Base-by-base conservation (phyloP, 352 stramenopile genomes). In the Phytophthora kernoviae region DNA sequence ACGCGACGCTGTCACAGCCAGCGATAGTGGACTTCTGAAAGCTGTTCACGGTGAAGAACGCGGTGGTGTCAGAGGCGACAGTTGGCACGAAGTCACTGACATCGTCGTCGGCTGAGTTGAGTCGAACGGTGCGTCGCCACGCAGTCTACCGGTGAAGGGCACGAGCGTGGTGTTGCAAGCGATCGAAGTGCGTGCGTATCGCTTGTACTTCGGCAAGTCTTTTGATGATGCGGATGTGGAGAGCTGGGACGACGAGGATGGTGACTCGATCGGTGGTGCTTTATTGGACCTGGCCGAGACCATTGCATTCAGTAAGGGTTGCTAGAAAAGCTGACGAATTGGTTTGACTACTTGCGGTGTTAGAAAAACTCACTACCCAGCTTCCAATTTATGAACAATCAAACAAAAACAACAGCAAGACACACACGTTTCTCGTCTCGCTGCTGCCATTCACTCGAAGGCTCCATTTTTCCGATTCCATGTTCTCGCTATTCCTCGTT, bases 101-200 rank as follows among this genome's bases (percentile, higher is more conserved):
- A 52, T 65, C 83, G 58, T 58, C 85, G 17, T 56, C 67, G 4
- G 61, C 81, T 17, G 34, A 56, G 20, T 34, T 22, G 66, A 73
- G 5, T 5, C 48, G 43, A 64, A 78, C 33, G 63, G 49, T 30
- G 69, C 49, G 46, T 70, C 54, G 18, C 51, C 54, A 36, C 58
- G 30, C 17, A 76, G 80, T 22, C 56, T 87, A 36, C 66, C 79
- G 37, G 66, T 91, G 5, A 66, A 77, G 39, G 76, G 79, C 5
- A 87, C 74, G 37, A 73, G 65, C 34, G 74, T 97, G 43, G 75
- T 77, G 44, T 62, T 98, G 8, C 73, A 92, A 42, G 74, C 95
- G 17, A 96, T 98, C 70, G 93, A 98, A 52, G 96, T 99, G 45
- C 85, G 91, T 53, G 97, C 92, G 0, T 99, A 98, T 73, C 79